phyloP scores from a whole-genome alignment of 2,329 filamentous ascomycete species.

The Xylaria sp. region DNA sequence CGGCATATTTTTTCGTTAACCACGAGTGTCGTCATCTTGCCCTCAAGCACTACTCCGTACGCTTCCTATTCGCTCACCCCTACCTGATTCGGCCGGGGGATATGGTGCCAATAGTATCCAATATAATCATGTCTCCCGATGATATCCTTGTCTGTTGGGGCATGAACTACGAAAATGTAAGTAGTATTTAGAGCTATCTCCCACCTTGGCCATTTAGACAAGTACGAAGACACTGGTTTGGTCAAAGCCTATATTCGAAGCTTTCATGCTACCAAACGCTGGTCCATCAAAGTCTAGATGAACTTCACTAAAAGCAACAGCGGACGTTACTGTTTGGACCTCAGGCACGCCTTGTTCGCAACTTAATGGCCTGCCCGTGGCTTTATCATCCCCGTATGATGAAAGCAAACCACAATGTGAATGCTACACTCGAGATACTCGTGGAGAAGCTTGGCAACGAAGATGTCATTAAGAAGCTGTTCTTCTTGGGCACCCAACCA shows the following conservation, averaged over 20 bases:
- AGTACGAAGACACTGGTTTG: no score
- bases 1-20: neutral
- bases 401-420: no score
- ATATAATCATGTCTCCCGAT: constrained; percentile 22
- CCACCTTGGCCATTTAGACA: neutral
- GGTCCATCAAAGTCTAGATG: no score
- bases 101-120: neutral
- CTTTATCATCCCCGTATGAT: no score
- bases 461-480: neutral
- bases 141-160: constrained; percentile 30
- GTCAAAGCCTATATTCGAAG: no score
- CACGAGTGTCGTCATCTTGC: neutral
- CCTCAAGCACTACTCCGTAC: constrained; percentile 9
- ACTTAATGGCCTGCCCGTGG: constrained; percentile 19
- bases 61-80: constrained; percentile 6
- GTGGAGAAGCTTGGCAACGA: neutral
- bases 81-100: no score
- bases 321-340: neutral
- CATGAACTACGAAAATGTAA: neutral
- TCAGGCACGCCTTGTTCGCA: constrained; percentile 13
- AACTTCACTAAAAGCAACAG: neutral
- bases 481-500: neutral
- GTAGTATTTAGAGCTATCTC: neutral
- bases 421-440: neutral
- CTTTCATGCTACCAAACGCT: neutral